Conservation (phyloP, 2,329 filamentous ascomycete genomes). For the Blastomyces gilchristii region DNA sequence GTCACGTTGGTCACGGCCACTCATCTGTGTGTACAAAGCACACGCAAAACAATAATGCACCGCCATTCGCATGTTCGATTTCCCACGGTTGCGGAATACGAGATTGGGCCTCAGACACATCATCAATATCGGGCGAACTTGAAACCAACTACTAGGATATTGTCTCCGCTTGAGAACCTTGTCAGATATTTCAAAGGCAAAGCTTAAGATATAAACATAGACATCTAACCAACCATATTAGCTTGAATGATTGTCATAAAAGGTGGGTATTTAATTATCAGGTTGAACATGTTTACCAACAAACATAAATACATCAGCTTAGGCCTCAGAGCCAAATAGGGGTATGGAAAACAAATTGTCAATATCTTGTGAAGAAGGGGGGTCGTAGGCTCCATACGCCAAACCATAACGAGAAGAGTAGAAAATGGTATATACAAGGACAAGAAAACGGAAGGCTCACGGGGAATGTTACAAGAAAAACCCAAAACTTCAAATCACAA, state of each 20-base stretch:
- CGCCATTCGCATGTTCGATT: neutral
- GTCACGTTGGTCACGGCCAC: neutral
- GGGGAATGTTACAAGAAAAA: neutral
- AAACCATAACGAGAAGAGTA: neutral
- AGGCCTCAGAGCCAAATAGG: neutral
- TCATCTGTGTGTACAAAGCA: neutral
- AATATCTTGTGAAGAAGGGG: neutral
- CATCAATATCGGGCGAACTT: neutral
- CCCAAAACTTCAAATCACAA: neutral
- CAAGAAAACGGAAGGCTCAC: neutral
- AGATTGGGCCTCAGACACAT: neutral
- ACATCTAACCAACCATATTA: neutral
- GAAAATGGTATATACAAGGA: neutral
- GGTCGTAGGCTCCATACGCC: neutral
- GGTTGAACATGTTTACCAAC: neutral
- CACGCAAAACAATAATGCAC: neutral
- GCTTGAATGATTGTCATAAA: neutral
- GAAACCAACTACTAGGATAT: neutral
- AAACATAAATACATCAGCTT: no score
- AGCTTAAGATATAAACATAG: neutral
- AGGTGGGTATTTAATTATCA: neutral
- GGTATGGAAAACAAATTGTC: neutral
- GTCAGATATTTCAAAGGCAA: neutral
- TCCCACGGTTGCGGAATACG: neutral
- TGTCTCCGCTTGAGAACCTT: neutral